Conservation (phyloP, 495 filamentous ascomycete species). For the Penicillium egyptiacum region DNA sequence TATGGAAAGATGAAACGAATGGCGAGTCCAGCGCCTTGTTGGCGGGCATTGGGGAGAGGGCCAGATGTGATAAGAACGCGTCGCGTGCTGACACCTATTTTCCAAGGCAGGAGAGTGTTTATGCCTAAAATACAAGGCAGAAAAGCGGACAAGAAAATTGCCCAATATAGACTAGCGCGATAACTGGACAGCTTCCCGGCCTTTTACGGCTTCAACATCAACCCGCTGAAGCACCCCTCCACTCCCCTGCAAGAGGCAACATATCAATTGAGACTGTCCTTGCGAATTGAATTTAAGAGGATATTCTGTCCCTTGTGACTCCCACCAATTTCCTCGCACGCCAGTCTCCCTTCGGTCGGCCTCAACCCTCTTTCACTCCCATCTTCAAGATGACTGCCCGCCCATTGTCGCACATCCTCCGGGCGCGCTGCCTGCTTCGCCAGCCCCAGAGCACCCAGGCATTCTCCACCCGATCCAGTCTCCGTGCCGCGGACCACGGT, state of each 20-base stretch:
- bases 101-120: conserved; percentile 21
- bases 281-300: conserved; percentile 20
- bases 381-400: conserved; percentile 45
- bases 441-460: conserved; percentile 40
- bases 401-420: conserved; percentile 43
- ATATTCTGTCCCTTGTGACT: conserved; percentile 14
- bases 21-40: conserved; percentile 12
- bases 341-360: conserved; percentile 8
- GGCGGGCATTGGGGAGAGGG: conserved; percentile 11
- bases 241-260: conserved; percentile 25
- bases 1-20: conserved; percentile 7
- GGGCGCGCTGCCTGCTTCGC: conserved; percentile 43
- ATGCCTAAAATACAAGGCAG: conserved; percentile 31
- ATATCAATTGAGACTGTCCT: conserved; percentile 26
- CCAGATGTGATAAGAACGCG: conserved; percentile 38
- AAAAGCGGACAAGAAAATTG: conserved; percentile 35
- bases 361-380: conserved; percentile 14
- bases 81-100: conserved; percentile 36
- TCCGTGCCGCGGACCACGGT: conserved; percentile 59
- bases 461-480: conserved; percentile 46
- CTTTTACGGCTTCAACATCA: conserved; percentile 52
- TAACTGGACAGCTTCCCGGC: conserved; percentile 39
- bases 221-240: conserved; percentile 42
- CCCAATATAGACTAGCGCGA: conserved; percentile 37
- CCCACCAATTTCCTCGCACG: conserved; percentile 8